Conservation (phyloP, 257 asterid species). For the Salvia hispanica region DNA sequence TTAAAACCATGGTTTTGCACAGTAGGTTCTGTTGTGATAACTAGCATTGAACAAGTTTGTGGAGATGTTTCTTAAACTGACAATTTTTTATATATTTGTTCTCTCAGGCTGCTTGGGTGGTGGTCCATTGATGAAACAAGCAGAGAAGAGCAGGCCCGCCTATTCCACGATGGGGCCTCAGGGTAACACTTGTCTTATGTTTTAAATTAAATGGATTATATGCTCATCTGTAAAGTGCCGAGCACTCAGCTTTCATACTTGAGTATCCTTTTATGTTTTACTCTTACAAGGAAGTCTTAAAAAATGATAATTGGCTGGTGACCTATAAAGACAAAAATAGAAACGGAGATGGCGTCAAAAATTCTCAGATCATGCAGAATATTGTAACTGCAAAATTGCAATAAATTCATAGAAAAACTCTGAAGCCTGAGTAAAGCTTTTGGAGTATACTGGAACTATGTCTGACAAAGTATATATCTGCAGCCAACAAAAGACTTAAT, state of each 20-base stretch:
- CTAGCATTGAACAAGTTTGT: background rate
- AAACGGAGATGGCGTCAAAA: constrained; percentile 1
- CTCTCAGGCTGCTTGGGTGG: constrained; percentile 92
- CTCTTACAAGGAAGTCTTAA: constrained; percentile 15
- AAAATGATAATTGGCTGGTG: constrained; percentile 1
- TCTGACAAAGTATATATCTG: constrained; percentile 10
- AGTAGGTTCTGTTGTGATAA: constrained; percentile 17
- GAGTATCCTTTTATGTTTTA: background rate
- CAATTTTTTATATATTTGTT: constrained; percentile 13
- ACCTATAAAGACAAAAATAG: constrained; percentile 10
- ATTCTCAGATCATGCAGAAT: background rate
- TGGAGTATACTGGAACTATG: constrained; percentile 12
- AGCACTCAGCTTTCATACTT: background rate
- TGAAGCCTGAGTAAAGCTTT: constrained; percentile 2
- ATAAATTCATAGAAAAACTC: constrained; percentile 11
- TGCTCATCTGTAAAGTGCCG: constrained; percentile 15
- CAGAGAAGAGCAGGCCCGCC: constrained; percentile 90
- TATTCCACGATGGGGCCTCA: constrained; percentile 63
- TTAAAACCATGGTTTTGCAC: constrained; percentile 10
- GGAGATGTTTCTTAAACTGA: constrained; percentile 17
- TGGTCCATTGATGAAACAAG: constrained; percentile 98
- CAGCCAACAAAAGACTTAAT: constrained; percentile 4
- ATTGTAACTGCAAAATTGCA: constrained; percentile 13
- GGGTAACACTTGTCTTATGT: constrained; percentile 54
- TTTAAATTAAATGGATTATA: background rate